phyloP scores from a whole-genome alignment of 345 rosid species.

The Arabidopsis arenosa region DNA sequence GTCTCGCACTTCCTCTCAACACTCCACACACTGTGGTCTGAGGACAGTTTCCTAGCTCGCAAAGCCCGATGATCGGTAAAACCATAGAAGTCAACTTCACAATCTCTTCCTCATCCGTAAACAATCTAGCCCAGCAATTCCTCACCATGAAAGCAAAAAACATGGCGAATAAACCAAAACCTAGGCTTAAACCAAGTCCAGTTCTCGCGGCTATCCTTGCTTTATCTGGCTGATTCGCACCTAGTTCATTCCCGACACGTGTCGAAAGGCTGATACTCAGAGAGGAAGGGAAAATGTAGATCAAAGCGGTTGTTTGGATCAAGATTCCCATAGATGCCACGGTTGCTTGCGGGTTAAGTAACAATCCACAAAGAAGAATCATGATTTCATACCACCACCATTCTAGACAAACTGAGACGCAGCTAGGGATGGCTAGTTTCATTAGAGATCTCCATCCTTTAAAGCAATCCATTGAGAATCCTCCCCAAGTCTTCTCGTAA shows the following conservation, averaged over 20 bases:
- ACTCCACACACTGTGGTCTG: conserved; percentile 89
- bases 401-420: conserved; percentile 87
- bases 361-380: conserved; percentile 76
- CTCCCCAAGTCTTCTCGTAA: conserved; percentile 70
- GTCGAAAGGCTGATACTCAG: conserved; percentile 77
- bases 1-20: conserved; percentile 82
- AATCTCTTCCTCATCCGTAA: conserved; percentile 69
- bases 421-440: conserved; percentile 77
- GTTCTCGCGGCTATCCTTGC: conserved; percentile 67
- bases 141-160: conserved; percentile 59
- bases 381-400: conserved; percentile 99
- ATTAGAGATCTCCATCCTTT: conserved; percentile 63
- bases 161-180: conserved; percentile 62
- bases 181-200: conserved; percentile 63
- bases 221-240: conserved; percentile 61
- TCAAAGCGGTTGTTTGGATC: conserved; percentile 81
- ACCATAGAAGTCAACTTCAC: conserved; percentile 65
- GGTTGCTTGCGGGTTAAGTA: conserved; percentile 73
- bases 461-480: conserved; percentile 60
- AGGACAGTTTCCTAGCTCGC: conserved; percentile 93
- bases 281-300: conserved; percentile 92
- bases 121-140: conserved; percentile 73
- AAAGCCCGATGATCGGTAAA: conserved; percentile 79
- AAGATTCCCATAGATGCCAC: conserved; percentile 91
- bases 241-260: conserved; percentile 79